Percentiles rank a stretch among this genome's conserved stretches.
Conservation (phyloP, 768 basidiomycete genomes). For the Mycena floridula region DNA sequence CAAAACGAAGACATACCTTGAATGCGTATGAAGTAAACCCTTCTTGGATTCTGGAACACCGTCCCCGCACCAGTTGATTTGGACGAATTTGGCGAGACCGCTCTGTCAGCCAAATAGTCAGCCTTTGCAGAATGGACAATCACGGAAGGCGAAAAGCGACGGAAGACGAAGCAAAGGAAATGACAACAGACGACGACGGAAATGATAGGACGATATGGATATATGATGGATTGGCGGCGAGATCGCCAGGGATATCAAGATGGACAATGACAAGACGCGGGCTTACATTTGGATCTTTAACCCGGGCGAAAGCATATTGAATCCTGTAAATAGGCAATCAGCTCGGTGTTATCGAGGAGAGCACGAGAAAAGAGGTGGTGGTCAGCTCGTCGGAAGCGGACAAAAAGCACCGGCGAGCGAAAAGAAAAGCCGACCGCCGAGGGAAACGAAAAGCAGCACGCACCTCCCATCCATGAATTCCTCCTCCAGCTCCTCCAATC, state of each 20-base stretch:
- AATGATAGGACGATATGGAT: too few species aligned
- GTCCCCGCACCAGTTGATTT: slow-evolving; percentile 97
- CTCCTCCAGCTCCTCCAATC: slow-evolving; percentile 85
- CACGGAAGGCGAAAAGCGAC: too few species aligned
- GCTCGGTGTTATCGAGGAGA: slow-evolving; percentile 9
- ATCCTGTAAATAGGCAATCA: slow-evolving; percentile 49
- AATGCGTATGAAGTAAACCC: slow-evolving; percentile 87
- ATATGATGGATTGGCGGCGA: too few species aligned
- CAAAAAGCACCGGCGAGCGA: too few species aligned
- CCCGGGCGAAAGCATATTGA: slow-evolving; percentile 87
- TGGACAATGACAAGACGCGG: slow-evolving; percentile 1
- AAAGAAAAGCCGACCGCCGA: neutral
- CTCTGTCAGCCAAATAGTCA: slow-evolving; percentile 38
- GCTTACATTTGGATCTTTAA: slow-evolving; percentile 78
- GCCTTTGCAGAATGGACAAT: too few species aligned
- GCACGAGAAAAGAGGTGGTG: too few species aligned
- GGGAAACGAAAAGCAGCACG: slow-evolving; percentile 16
- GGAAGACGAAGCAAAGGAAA: too few species aligned
- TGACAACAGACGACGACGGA: too few species aligned
- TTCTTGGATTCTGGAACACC: slow-evolving; percentile 92
- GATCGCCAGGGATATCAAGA: too few species aligned
- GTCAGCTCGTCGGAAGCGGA: too few species aligned
- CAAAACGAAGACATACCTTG: too few species aligned
- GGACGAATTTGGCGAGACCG: slow-evolving; percentile 84
- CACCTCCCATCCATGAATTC: slow-evolving; percentile 94